Conservation (phyloP, 495 filamentous ascomycete genomes). For the Tuber umbilicatum region DNA sequence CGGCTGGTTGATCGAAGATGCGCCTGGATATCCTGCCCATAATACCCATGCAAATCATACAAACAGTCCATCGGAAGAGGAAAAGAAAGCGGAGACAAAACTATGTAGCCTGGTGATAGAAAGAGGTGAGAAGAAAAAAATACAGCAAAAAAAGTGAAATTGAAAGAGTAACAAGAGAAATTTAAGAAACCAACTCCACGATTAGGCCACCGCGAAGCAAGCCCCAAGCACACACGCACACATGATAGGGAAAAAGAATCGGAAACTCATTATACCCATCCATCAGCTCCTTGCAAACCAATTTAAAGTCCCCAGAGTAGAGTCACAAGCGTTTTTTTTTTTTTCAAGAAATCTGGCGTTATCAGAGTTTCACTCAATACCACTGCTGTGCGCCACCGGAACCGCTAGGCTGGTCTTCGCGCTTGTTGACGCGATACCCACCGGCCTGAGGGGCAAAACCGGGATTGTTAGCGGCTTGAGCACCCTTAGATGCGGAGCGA, state of each 20-base stretch:
- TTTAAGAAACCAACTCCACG: constrained; percentile 22
- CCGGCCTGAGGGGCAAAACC: constrained; percentile 55
- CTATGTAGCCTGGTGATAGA: constrained; percentile 2
- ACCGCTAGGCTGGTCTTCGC: constrained; percentile 53
- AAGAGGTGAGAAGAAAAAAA: constrained; percentile 1
- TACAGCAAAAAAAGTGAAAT: constrained; percentile 21
- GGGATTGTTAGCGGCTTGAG: constrained; percentile 50
- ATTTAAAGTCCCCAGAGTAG: constrained; percentile 30
- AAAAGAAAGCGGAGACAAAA: constrained; percentile 1
- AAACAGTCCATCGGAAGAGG: constrained; percentile 16
- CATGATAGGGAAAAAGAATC: constrained; percentile 26
- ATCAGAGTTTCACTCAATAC: constrained; percentile 50
- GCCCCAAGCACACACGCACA: constrained; percentile 28
- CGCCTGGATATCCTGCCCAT: constrained; percentile 17
- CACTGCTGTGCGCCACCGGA: constrained; percentile 51
- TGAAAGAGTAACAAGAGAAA: constrained; percentile 23
- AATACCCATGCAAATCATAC: constrained; percentile 17
- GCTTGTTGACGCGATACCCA: constrained; percentile 60
- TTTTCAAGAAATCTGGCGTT: constrained; percentile 10
- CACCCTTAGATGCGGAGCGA: constrained; percentile 84
- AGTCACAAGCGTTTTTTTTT: constrained; percentile 25
- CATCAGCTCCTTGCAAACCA: constrained; percentile 19
- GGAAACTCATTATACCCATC: constrained; percentile 20
- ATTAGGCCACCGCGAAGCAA: constrained; percentile 21
- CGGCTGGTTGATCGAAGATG: constrained; percentile 21